Base-by-base conservation (phyloP, 2,329 filamentous ascomycete genomes). In the Beauveria scarabaeidicola region DNA sequence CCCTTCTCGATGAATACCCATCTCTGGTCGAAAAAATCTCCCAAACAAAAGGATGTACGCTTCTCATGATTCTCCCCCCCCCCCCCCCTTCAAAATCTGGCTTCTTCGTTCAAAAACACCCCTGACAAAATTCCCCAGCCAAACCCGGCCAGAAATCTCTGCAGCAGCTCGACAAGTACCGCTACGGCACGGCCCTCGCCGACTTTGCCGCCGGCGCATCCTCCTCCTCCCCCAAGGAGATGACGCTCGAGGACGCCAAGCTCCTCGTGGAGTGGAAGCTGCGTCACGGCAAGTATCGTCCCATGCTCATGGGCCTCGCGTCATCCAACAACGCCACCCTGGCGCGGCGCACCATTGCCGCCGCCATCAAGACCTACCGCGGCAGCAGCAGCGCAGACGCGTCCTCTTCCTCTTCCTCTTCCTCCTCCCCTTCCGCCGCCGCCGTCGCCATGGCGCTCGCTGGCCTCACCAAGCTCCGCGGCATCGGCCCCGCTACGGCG, bases 401-500 rank as follows among this genome's bases (percentile, higher is more conserved):
- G 43, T 21, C 43, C n/a, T 36, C 48, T 3, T 15, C 44, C 21
- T 46, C 43, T 6, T 23, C 43, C 1, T 41, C 17, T 7, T 17
- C 40, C 17, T 41, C 38, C 3, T n/a, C 40, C 1, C 40, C 15
- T 3, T 10, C 40, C 36, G 63, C 21, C 21, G 58, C 72, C 2
- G 69, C 72, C 17, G 76, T 81, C 3, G 68, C 73, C 2, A 69
- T 73, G 8, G 78, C 83, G 3, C 68, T 90, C 7, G 76, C 77
- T 3, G 72, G 73, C 1, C 75, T 92, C 11, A 78, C 77, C 1
- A 77, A 77, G 59, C 75, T 94, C n/a, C 86, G 79, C 63, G 90
- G 90, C 38, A 83, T 95, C 62, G 90, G 90, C 0, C 89, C 90
- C 1, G 90, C 90, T 8, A 93, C 89, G 0, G 89, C 88, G 0